phyloP scores from a whole-genome alignment of 2,329 filamentous ascomycete species.

The Colletotrichum lupini region DNA sequence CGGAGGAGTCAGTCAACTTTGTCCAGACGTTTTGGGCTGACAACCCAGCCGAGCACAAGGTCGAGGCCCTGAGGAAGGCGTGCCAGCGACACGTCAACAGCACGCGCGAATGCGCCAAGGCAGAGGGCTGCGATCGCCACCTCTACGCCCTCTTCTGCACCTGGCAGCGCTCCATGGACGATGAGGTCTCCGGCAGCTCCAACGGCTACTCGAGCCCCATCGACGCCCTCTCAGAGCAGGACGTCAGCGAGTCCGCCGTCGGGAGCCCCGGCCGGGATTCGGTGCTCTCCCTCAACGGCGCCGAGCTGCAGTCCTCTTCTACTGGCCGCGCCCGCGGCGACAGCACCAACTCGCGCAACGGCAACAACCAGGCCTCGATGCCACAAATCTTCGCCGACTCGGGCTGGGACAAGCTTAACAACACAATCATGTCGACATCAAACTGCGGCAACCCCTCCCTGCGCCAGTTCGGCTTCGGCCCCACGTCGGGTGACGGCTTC shows the following conservation, averaged over 20 bases:
- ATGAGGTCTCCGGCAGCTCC: conserved; percentile 69
- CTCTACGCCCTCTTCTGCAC: conserved; percentile 94
- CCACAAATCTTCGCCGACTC: conserved; percentile 87
- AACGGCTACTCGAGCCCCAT: conserved; percentile 73
- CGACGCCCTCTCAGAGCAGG: conserved; percentile 61
- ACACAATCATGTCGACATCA: conserved; percentile 93
- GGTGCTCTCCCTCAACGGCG: conserved; percentile 54
- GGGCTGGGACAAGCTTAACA: conserved; percentile 96
- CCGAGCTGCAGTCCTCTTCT: conserved; percentile 35
- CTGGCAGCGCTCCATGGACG: conserved; percentile 90
- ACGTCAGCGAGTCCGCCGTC: conserved; percentile 52
- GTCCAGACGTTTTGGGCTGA: conserved; percentile 96
- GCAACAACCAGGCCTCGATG: conserved; percentile 58
- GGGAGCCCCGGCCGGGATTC: conserved; percentile 67
- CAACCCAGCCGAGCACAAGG: conserved; percentile 82
- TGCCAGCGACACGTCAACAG: conserved; percentile 83
- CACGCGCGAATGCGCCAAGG: conserved; percentile 89
- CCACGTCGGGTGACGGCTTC: conserved; percentile 92
- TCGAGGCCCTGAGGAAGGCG: conserved; percentile 85
- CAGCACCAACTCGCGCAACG: conserved; percentile 63
- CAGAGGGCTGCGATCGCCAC: conserved; percentile 90
- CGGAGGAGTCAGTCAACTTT: conserved; percentile 85
- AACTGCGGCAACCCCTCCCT: conserved; percentile 98
- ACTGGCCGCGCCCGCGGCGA: conserved; percentile 56
- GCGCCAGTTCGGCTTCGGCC: conserved; percentile 95